These are phyloP conservation scores for Phytopythium helicoides DNA, from an alignment of 352 stramenopile species.

Conservation along the genomic window DNA sequence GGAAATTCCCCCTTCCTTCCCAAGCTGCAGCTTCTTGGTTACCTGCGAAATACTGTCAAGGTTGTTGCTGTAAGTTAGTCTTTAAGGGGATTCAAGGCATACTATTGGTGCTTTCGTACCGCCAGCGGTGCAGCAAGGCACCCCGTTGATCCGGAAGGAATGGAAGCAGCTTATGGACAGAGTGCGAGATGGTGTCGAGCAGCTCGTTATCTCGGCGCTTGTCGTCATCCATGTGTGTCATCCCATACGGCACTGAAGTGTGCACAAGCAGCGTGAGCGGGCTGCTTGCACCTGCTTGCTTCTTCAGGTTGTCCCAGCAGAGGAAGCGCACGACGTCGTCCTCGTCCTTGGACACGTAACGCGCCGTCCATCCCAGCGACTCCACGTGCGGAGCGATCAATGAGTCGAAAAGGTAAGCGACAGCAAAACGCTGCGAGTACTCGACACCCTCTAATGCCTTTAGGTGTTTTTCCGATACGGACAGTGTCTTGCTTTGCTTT, in stretches of 20 bases:
- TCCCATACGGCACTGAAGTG: conserved; percentile 59
- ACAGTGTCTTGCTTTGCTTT: conserved; percentile 40
- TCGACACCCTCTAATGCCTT: conserved; percentile 39
- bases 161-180: conserved; percentile 49
- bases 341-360: conserved; percentile 51
- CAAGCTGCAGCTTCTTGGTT: conserved; percentile 16
- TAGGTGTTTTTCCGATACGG: conserved; percentile 20
- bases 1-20: neutral
- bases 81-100: no score
- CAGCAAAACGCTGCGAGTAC: conserved; percentile 72
- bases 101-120: no score
- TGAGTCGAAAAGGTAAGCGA: conserved; percentile 60
- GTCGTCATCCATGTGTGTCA: conserved; percentile 56
- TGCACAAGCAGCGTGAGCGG: conserved; percentile 52
- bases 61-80: neutral
- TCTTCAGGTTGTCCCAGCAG: conserved; percentile 79
- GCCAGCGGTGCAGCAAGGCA: conserved; percentile 63
- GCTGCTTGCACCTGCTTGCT: conserved; percentile 12
- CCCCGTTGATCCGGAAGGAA: conserved; percentile 41
- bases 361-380: conserved; percentile 57
- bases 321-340: conserved; percentile 71
- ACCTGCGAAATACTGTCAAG: conserved; percentile 60
- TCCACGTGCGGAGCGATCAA: conserved; percentile 29
- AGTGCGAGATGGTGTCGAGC: conserved; percentile 41
- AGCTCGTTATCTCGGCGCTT: conserved; percentile 50